Base-by-base conservation (phyloP, 2,329 filamentous ascomycete species). In the Aspergillus sp. region DNA sequence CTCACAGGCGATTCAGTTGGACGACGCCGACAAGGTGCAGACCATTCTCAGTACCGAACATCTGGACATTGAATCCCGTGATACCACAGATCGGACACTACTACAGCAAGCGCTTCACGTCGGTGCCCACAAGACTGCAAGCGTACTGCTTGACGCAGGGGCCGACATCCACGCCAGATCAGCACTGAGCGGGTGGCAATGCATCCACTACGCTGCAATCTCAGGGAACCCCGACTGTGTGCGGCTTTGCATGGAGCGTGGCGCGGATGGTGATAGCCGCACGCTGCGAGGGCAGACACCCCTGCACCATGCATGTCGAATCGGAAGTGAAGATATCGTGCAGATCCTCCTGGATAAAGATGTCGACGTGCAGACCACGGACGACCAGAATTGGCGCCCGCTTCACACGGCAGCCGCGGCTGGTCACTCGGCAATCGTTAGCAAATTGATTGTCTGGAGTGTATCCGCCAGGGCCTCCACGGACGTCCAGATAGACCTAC, bases 271-370 rank as follows among this genome's bases (percentile, higher is more conserved):
- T 9, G 4, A 50, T 38, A 14, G 6, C 10, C 17, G 21, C 1
- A 34, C 34, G 4, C n/a, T 41, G n/a, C 16, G 36, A 13, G 38
- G 45, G 5, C 36, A 40, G 32, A 52, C 50, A n/a, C 44, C 50
- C 5, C 19, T 47, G 17, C 50, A 52, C 17, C 50, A 41, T 31
- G 44, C 50, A 4, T 41, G 44, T 31, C 43, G 36, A 17, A 14
- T 23, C 13, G 45, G 45, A 6, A 16, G 43, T 19, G 44, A 17
- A 16, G 44, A 52, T 3, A 47, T 34, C 6, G 50, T 52, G 25
- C 16, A 43, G 25, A 5, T 44, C 17, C 36, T 52, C 13, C 11
- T 52, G 16, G n/a, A 38, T 23, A 7, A 38, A 11, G 14, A 43
- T 21, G 40, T 21, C 3, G 40, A 38, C 14, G 5, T 5, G 4